Conservation (phyloP, 2,329 filamentous ascomycete species). For the Colletotrichum sp. region DNA sequence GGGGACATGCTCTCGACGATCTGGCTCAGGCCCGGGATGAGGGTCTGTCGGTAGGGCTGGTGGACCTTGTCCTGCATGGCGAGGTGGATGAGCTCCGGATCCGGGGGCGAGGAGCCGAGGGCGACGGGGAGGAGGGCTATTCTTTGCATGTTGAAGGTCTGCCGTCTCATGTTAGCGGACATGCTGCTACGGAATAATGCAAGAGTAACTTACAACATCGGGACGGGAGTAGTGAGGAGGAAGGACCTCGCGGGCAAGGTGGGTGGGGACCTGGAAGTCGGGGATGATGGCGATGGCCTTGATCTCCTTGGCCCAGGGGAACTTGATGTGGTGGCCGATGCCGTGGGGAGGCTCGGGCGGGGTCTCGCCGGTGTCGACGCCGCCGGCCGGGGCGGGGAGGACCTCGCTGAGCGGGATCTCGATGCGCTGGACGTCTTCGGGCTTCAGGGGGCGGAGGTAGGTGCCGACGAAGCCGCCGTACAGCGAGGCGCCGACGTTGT, state of each 20-base stretch:
- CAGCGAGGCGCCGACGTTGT: constrained; percentile 93
- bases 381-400: constrained; percentile 86
- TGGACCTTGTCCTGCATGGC: constrained; percentile 99
- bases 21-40: constrained; percentile 91
- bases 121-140: constrained; percentile 90
- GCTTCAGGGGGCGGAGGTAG: constrained; percentile 89
- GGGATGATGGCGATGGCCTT: constrained; percentile 97
- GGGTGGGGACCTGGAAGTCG: constrained; percentile 94
- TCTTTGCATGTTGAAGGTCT: constrained; percentile 91
- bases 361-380: constrained; percentile 84
- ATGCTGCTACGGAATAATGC: too few relatives aligned
- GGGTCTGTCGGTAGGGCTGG: constrained; percentile 89
- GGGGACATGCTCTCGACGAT: constrained; percentile 93
- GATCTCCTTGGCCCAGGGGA: constrained; percentile 91
- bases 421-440: constrained; percentile 86
- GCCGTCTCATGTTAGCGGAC: not conserved
- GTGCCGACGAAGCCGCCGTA: constrained; percentile 98
- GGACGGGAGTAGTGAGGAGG: constrained; percentile 79
- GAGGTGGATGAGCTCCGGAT: constrained; percentile 92
- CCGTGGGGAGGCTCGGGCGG: constrained; percentile 89
- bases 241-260: constrained; percentile 85
- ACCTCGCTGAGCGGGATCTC: constrained; percentile 97
- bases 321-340: constrained; percentile 96
- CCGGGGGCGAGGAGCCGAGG: constrained; percentile 86
- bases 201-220: constrained; percentile 71